Evolutionary conservation across 805 yeast species (phyloP).

Genomic region (Zygotorulaspora danielsina): DNA sequence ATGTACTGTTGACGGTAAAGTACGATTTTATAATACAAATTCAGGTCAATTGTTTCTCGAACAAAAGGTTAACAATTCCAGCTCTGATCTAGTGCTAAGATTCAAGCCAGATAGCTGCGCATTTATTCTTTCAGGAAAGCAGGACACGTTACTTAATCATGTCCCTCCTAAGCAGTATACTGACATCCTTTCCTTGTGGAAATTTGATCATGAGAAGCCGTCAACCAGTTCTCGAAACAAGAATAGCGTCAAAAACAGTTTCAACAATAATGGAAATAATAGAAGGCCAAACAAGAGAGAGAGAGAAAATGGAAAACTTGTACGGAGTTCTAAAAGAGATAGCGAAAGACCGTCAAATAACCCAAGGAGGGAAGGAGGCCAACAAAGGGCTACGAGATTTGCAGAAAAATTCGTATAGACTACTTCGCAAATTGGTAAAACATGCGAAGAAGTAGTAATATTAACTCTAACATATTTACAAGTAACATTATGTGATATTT

Average conservation of each 20-base stretch:
- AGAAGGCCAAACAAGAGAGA: slow-evolving; percentile 8
- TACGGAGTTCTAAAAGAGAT: no score
- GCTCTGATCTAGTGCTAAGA: slow-evolving; percentile 18
- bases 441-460: slow-evolving; percentile 7
- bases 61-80: slow-evolving; percentile 2
- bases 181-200: slow-evolving; percentile 21
- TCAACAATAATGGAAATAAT: background rate
- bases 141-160: slow-evolving; percentile 20
- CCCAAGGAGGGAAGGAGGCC: slow-evolving; percentile 14
- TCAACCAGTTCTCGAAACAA: slow-evolving; percentile 1
- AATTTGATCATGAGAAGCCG: slow-evolving; percentile 10
- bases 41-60: slow-evolving; percentile 10
- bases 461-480: slow-evolving; percentile 11
- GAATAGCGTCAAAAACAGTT: background rate
- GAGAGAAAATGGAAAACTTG: slow-evolving; percentile 3
- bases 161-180: slow-evolving; percentile 8
- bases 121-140: slow-evolving; percentile 20
- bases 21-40: slow-evolving; percentile 19
- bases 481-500: slow-evolving; percentile 1
- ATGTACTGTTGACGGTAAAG: slow-evolving; percentile 17
- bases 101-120: slow-evolving; percentile 28
- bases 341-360: slow-evolving; percentile 6
- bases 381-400: slow-evolving; percentile 17
- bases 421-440: slow-evolving; percentile 16
- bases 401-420: slow-evolving; percentile 16